Base-by-base conservation (phyloP, 768 basidiomycete species). In the Mrakia gelida region DNA sequence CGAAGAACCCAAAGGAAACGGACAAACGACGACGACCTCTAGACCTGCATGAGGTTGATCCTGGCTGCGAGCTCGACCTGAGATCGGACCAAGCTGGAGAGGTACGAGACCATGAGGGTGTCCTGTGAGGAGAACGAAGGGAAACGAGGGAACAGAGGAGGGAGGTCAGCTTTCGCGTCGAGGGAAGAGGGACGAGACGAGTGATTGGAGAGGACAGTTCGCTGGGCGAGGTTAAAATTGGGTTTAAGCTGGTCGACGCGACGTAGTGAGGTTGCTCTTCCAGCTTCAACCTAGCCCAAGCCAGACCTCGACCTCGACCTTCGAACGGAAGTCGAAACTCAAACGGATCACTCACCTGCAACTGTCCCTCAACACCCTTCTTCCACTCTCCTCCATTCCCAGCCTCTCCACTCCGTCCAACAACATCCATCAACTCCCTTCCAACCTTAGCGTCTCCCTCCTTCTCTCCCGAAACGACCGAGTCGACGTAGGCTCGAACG, bases 31-130 rank as follows among this genome's bases (percentile, higher is more conserved):
- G 8, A 16, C 49, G 49, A 52, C 49, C 41, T 41, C 67, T 70
- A 41, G 41, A 41, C 67, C 67, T 79, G 78, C 43, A 92, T 88
- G 80, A 98, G 88, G 71, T 92, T 92, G 84, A 98, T 86, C 81
- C 95, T 89, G 45, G 92, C 89, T 3, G 94, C 93, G 52, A 97
- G 90, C 85, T 98, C 95, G 71, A 93, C 92, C 86, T 98, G 95
- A 76, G 93, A 90, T 81, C 94, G 90, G 78, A 97, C 91, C 81
- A 98, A 88, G 84, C 94, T 96, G 34, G 93, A 92, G 81, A 98
- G 87, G 85, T 98, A 98, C 75, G 93, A 92, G 77, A 98, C 89
- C 92, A 96, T 96, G 80, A 98, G 87, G 34, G 91, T 93, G 83
- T 98, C 95, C 90, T 94, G 85, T 59, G 79, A 43, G 62, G 1